A percentile compares a stretch with the other conserved stretches of the same genome.
Conservation (phyloP, 345 rosid genomes). For the Euphorbia tirucalli region DNA sequence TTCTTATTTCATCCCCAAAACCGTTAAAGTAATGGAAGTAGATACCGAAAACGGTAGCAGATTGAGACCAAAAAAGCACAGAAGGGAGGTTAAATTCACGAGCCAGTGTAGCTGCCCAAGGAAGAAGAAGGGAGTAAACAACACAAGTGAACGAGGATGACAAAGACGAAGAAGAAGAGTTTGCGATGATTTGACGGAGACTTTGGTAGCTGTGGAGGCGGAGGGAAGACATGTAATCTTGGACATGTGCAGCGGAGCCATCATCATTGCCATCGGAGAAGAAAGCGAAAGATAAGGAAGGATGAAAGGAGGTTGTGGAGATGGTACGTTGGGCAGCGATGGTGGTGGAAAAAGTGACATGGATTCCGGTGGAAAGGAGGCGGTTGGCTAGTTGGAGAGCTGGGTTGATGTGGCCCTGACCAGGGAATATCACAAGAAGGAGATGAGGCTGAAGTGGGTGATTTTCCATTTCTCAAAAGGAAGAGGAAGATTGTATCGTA, state of each 20-base stretch:
- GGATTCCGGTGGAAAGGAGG: slow-evolving; percentile 43
- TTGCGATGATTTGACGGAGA: slow-evolving; percentile 33
- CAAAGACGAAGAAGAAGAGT: slow-evolving; percentile 5
- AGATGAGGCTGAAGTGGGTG: slow-evolving; percentile 33
- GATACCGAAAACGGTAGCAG: slow-evolving; percentile 56
- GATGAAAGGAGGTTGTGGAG: slow-evolving; percentile 20
- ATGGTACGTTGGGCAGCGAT: slow-evolving; percentile 44
- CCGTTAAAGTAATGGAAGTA: slow-evolving; percentile 56
- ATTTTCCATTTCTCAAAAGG: neutral
- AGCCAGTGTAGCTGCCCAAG: slow-evolving; percentile 55
- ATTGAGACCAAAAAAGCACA: slow-evolving; percentile 57
- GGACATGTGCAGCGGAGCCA: slow-evolving; percentile 26
- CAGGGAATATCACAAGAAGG: slow-evolving; percentile 48
- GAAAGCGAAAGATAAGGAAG: slow-evolving; percentile 42
- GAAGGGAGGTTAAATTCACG: slow-evolving; percentile 38
- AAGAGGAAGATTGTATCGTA: no score
- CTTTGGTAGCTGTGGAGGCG: slow-evolving; percentile 40
- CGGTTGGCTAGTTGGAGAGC: slow-evolving; percentile 54
- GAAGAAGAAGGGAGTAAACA: slow-evolving; percentile 52
- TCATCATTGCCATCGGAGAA: slow-evolving; percentile 70
- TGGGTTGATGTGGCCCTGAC: slow-evolving; percentile 75
- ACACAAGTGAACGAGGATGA: slow-evolving; percentile 35
- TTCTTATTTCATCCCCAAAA: slow-evolving; percentile 28
- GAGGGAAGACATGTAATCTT: slow-evolving; percentile 32
- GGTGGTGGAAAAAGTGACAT: slow-evolving; percentile 49